phyloP scores from a whole-genome alignment of 495 filamentous ascomycete genomes.

The Bacidia gigantensis region DNA sequence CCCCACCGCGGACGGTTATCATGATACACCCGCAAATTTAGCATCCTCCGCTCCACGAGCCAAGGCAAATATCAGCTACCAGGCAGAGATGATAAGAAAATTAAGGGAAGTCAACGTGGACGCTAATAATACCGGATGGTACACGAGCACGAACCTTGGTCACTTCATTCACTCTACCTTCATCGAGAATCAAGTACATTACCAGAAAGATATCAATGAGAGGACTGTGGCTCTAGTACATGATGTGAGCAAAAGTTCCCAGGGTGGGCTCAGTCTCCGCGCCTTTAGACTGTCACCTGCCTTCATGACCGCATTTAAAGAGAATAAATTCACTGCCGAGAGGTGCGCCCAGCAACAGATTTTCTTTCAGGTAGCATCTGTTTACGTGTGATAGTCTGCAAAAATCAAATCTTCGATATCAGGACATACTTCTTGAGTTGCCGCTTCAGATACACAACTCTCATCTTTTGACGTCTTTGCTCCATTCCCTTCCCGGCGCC shows the following conservation, averaged over 20 bases:
- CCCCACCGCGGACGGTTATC: constrained; percentile 58
- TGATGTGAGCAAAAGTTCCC: constrained; percentile 84
- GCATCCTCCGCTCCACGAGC: constrained; percentile 82
- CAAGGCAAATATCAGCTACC: constrained; percentile 78
- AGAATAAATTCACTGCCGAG: constrained; percentile 92
- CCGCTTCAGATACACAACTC: constrained; percentile 93
- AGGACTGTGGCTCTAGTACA: constrained; percentile 87
- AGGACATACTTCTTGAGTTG: constrained; percentile 84
- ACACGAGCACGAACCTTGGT: constrained; percentile 95
- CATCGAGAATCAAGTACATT: constrained; percentile 95
- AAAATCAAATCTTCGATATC: constrained; percentile 84
- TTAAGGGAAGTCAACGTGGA: constrained; percentile 95
- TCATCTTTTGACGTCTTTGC: constrained; percentile 85
- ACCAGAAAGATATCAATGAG: constrained; percentile 88
- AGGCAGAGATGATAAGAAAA: constrained; percentile 94
- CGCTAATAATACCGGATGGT: constrained; percentile 96
- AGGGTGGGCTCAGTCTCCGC: constrained; percentile 77
- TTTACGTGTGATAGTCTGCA: constrained; percentile 49
- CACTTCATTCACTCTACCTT: constrained; percentile 92
- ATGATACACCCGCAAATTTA: constrained; percentile 58
- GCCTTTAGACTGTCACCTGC: constrained; percentile 78
- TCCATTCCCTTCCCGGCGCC: constrained; percentile 68
- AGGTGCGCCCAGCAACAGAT: constrained; percentile 42
- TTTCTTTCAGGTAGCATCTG: constrained; percentile 1
- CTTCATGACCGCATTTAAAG: constrained; percentile 89